Conservation (phyloP, 108 stramenopile genomes). For the Parmales sp. region DNA sequence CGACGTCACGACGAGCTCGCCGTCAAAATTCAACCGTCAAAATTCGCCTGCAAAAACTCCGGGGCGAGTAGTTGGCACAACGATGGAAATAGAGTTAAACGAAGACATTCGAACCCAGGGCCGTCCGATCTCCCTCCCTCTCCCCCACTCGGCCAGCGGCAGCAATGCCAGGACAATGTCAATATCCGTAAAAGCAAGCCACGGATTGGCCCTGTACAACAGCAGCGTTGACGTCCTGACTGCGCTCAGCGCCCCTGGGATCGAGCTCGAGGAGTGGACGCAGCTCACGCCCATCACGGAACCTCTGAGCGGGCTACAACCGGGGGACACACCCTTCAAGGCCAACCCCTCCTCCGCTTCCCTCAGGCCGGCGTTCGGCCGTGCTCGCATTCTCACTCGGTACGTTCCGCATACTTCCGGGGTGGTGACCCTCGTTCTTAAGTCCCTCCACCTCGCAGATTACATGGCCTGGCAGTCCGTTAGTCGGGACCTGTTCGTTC, state of each 20-base stretch:
- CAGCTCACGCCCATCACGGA: neutral
- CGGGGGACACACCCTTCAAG: neutral
- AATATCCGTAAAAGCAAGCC: neutral
- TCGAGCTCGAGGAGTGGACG: neutral
- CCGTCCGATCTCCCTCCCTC: neutral
- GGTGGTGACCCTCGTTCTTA: neutral
- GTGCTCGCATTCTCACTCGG: neutral
- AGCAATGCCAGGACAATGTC: neutral
- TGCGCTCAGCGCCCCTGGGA: neutral
- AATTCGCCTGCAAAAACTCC: neutral
- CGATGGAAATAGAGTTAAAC: neutral
- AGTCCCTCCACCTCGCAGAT: neutral
- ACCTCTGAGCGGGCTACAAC: neutral
- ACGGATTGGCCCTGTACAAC: neutral
- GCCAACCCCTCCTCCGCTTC: no score
- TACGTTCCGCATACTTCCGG: constrained; percentile 8
- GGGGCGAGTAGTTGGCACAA: neutral
- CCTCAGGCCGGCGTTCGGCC: neutral
- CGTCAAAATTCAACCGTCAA: no score
- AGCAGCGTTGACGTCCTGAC: neutral
- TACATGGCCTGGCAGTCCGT: neutral
- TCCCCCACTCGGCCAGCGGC: neutral
- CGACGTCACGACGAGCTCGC: neutral
- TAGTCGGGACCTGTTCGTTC: neutral
- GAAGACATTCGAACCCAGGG: neutral